Evolutionary conservation across 2,329 filamentous ascomycete species (phyloP).

Genomic region (Fusarium sarcochroum): DNA sequence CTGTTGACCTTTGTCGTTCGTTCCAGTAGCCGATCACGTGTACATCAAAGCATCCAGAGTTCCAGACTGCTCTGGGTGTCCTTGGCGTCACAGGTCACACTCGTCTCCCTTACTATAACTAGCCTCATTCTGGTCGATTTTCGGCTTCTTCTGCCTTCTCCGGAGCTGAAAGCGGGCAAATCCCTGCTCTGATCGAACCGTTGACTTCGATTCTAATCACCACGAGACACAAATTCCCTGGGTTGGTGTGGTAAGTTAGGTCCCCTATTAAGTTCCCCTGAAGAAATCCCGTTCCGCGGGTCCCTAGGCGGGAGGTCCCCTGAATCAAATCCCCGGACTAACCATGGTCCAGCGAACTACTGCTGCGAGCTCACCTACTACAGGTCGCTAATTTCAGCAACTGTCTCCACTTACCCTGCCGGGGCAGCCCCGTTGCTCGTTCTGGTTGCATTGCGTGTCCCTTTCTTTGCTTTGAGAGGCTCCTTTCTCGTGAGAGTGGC

Average conservation of each 20-base stretch:
- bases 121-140: slow-evolving; percentile 15
- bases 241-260: slow-evolving; percentile 1
- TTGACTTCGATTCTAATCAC: slow-evolving; percentile 23
- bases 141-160: slow-evolving; percentile 19
- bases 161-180: slow-evolving; percentile 15
- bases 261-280: slow-evolving; percentile 31
- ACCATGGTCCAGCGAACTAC: slow-evolving; percentile 40
- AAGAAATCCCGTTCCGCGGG: slow-evolving; percentile 17
- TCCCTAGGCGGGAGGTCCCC: slow-evolving; percentile 24
- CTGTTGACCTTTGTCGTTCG: slow-evolving; percentile 2
- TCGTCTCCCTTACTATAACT: slow-evolving; percentile 9
- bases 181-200: slow-evolving; percentile 28
- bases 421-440: slow-evolving; percentile 26
- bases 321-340: slow-evolving; percentile 44
- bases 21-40: slow-evolving; percentile 32
- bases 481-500: slow-evolving; percentile 44
- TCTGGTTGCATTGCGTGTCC: slow-evolving; percentile 47
- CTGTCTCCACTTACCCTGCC: slow-evolving; percentile 23
- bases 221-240: slow-evolving; percentile 15
- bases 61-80: slow-evolving; percentile 22
- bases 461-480: slow-evolving; percentile 34
- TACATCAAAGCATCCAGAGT: slow-evolving; percentile 16
- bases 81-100: slow-evolving; percentile 16
- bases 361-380: slow-evolving; percentile 32
- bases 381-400: slow-evolving; percentile 39